Base-by-base conservation (phyloP, 108 stramenopile genomes). In the Conticribra weissflogii region DNA sequence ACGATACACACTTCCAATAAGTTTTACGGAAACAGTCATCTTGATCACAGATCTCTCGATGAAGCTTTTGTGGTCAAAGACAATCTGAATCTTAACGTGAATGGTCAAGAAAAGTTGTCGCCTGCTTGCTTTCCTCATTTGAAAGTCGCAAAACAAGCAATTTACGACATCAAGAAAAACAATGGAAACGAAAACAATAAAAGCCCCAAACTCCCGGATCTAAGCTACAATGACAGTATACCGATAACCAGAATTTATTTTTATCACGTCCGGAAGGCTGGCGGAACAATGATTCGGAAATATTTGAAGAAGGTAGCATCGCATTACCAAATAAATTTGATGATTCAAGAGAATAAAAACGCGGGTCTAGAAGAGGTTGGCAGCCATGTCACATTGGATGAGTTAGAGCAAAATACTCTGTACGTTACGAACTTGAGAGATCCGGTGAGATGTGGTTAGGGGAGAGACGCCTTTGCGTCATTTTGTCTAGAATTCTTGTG, bases 221-320 rank as follows among this genome's bases (percentile, higher is more conserved):
- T 59, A 25, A 24, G 24, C 30, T 59, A 54, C 27, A 51, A 59
- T 58, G 33, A 49, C 45, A 32, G 23, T 1, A 17, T 27, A 0
- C 68, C 58, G 31, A 51, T 72, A 19, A 33, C 45, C 16, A 52
- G 71, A 7, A 62, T 75, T 21, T 75, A 68, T 66, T 79, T 79
- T 63, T 79, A 79, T 32, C 78, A 79, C 57, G 36, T 74, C 0
- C 72, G 78, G n/a, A 79, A 79, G 30, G 78, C 78, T 0, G 78
- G 78, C 0, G 78, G 78, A 12, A 74, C 78, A 31, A 74, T 74
- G 78, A 66, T 79, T 30, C 72, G 78, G 4, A 74, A 73, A 22
- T 79, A 73, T 33, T 56, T 79, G 12, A 59, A 73, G 17, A 48
- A 44, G 58, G 75, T 76, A 1, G 66, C 75, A 12, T 55, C 41